Evolutionary conservation across 148 eudicot genomes (phyloP).

Genomic region (Vaccinium corymbosum): DNA sequence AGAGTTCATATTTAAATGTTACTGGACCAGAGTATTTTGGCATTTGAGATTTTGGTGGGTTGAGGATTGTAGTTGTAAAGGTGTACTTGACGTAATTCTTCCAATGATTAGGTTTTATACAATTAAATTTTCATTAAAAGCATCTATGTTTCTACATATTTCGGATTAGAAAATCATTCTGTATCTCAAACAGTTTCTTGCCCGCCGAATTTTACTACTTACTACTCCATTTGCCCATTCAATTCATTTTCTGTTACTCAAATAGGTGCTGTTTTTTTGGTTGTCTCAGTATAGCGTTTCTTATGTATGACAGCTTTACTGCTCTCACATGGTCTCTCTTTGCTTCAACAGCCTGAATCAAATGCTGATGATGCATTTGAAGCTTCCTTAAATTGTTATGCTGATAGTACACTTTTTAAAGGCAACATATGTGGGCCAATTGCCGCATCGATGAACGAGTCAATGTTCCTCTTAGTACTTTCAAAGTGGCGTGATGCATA

Average conservation of each 20-base stretch:
- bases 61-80: background rate
- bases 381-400: constrained; percentile 32
- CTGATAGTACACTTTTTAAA: constrained; percentile 53
- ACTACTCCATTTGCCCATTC: background rate
- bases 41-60: background rate
- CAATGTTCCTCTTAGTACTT: constrained; percentile 76
- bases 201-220: background rate
- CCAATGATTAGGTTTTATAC: background rate
- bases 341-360: constrained; percentile 41
- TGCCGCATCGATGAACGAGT: constrained; percentile 78
- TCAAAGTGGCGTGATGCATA: constrained; percentile 84
- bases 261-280: constrained; percentile 2
- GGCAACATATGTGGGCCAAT: constrained; percentile 86
- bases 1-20: background rate
- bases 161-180: background rate
- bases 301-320: background rate
- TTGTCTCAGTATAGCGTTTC: background rate
- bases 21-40: background rate
- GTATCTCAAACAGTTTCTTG: background rate
- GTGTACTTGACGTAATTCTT: constrained; percentile 9
- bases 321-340: constrained; percentile 12
- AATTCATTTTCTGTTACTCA: background rate
- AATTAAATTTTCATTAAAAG: background rate
- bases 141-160: background rate
- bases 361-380: constrained; percentile 39